Percentiles rank a stretch among this genome's conserved stretches.
These are phyloP conservation scores for Lecanicillium sp. DNA, from an alignment of 2,329 filamentous ascomycete genomes.

Conservation along the genomic window DNA sequence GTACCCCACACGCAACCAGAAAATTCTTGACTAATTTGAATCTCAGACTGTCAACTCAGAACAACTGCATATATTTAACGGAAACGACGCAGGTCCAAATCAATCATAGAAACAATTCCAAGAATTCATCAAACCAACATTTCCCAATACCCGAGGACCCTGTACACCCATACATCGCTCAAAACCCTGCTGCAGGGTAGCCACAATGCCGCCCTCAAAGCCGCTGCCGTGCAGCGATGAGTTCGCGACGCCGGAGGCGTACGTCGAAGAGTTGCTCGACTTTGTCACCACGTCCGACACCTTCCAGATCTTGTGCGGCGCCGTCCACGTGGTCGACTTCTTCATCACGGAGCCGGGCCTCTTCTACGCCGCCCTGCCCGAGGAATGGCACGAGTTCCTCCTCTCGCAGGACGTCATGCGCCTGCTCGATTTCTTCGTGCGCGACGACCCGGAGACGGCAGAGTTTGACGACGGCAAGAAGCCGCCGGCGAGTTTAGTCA, in stretches of 20 bases:
- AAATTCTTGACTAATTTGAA: constrained; percentile 1
- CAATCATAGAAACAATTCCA: too few relatives aligned
- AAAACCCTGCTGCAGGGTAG: background rate
- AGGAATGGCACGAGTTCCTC: constrained; percentile 79
- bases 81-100: too few relatives aligned
- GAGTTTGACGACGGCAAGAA: constrained; percentile 21
- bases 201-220: constrained; percentile 42
- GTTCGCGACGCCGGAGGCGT: constrained; percentile 68
- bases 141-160: background rate
- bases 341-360: constrained; percentile 80
- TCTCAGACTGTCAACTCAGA: too few relatives aligned
- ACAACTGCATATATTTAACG: too few relatives aligned
- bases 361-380: constrained; percentile 69
- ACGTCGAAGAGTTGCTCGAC: constrained; percentile 68
- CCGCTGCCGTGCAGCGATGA: constrained; percentile 63
- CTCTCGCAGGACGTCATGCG: constrained; percentile 63
- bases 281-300: constrained; percentile 70
- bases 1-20: constrained; percentile 5
- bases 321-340: constrained; percentile 96
- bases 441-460: constrained; percentile 58
- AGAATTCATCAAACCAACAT: background rate
- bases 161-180: background rate
- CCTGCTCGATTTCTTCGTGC: constrained; percentile 74
- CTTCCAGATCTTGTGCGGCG: constrained; percentile 86
- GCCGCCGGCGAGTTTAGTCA: constrained; percentile 53